phyloP scores from a whole-genome alignment of 2,329 filamentous ascomycete species.

The Pestalotiopsis sp. region DNA sequence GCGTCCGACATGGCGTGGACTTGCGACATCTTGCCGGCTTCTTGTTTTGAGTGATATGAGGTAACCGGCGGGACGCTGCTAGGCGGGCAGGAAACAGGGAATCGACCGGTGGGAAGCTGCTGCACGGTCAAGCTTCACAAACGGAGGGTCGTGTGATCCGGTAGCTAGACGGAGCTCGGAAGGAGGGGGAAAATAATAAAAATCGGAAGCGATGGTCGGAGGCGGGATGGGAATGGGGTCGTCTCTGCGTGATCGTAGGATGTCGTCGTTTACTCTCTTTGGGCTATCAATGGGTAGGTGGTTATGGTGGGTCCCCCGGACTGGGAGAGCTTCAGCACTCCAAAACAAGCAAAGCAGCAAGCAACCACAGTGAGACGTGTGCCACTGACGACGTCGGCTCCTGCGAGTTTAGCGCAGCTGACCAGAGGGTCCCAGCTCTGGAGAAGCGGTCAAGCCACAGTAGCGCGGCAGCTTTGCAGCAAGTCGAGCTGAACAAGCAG shows the following conservation, averaged over 20 bases:
- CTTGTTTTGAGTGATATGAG: constrained; percentile 20
- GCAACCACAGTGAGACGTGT: background rate
- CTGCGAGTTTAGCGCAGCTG: constrained; percentile 1
- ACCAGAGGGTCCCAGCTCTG: background rate
- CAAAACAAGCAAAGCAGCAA: background rate
- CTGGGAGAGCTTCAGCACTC: background rate
- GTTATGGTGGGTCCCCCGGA: constrained; percentile 6
- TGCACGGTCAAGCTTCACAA: background rate
- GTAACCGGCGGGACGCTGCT: constrained; percentile 13
- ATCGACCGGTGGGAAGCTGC: background rate
- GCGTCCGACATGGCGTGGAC: constrained; percentile 95
- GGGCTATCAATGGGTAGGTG: background rate
- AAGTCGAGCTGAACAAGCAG: background rate
- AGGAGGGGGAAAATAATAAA: background rate
- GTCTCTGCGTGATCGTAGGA: background rate
- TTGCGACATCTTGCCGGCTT: constrained; percentile 77
- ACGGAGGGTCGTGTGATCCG: background rate
- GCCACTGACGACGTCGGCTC: constrained; percentile 8
- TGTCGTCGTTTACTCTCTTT: constrained; percentile 1
- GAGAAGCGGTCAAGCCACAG: background rate
- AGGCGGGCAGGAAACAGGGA: background rate
- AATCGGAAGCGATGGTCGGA: background rate
- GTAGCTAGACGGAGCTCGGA: background rate
- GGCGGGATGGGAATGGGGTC: background rate
- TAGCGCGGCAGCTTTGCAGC: background rate